phyloP scores from a whole-genome alignment of 768 basidiomycete genomes.

The Leucocoprinus leucothites region DNA sequence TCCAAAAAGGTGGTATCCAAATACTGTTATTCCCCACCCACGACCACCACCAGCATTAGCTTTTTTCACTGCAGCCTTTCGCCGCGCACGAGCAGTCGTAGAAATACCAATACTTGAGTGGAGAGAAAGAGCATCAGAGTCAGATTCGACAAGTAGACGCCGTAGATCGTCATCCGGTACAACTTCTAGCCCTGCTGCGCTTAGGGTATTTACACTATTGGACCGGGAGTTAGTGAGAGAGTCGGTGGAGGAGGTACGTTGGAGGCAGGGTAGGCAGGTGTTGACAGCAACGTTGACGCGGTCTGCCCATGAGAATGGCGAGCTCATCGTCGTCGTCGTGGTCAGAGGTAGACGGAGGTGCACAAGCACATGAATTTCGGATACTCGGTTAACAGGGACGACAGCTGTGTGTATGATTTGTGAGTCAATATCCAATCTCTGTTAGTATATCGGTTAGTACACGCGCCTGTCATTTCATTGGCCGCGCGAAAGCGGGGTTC shows the following conservation, averaged over 20 bases:
- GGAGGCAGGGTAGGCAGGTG: conserved; percentile 26
- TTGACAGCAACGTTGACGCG: conserved; percentile 53
- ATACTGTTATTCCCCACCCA: conserved; percentile 42
- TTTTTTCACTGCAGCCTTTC: conserved; percentile 26
- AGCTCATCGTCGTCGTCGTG: conserved; percentile 23
- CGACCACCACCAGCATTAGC: conserved; percentile 15
- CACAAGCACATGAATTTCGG: conserved; percentile 2
- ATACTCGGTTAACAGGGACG: no score
- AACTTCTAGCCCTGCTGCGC: not conserved
- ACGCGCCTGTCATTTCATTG: not conserved
- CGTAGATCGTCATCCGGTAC: conserved; percentile 33
- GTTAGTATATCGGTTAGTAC: no score
- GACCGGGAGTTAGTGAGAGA: conserved; percentile 18
- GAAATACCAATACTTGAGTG: conserved; percentile 52
- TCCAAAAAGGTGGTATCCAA: conserved; percentile 71
- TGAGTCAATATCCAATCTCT: no score
- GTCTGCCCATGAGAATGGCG: conserved; percentile 57
- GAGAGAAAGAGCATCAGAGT: conserved; percentile 61
- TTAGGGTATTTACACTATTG: not conserved
- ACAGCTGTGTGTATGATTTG: no score
- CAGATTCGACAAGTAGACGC: conserved; percentile 34
- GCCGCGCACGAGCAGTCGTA: conserved; percentile 5
- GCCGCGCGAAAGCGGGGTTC: conserved; percentile 17
- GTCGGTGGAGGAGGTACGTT: conserved; percentile 19
- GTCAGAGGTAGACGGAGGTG: not conserved